Percentiles rank a stretch among this genome's conserved stretches.
phyloP scores from a whole-genome alignment of 768 basidiomycete species.

The Brasilioporus rufonigricans region DNA sequence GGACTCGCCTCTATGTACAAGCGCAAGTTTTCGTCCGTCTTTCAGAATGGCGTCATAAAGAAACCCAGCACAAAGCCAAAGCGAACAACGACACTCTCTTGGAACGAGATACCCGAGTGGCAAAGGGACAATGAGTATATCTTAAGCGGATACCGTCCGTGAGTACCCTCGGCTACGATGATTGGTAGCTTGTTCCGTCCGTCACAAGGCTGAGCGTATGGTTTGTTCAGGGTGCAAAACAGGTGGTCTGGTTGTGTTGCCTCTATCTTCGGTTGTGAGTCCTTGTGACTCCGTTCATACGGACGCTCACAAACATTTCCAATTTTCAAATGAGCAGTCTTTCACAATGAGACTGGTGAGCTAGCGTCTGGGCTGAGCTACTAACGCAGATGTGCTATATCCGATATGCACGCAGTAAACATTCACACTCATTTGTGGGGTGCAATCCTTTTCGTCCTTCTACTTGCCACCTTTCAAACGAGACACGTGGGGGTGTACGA shows the following conservation, averaged over 20 bases:
- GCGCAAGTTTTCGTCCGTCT: constrained; percentile 6
- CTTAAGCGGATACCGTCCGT: constrained; percentile 68
- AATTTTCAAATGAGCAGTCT: constrained; percentile 41
- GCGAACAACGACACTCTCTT: constrained; percentile 37
- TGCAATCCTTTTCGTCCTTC: constrained; percentile 55
- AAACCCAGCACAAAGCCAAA: background rate
- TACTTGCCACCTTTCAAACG: constrained; percentile 53
- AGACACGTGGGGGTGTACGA: constrained; percentile 51
- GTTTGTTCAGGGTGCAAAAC: constrained; percentile 48
- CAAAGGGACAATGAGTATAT: constrained; percentile 76
- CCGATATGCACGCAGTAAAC: constrained; percentile 55
- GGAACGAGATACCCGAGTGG: constrained; percentile 65
- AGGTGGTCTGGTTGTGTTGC: constrained; percentile 59
- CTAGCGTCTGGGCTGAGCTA: background rate
- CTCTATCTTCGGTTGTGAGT: constrained; percentile 69
- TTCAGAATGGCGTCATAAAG: constrained; percentile 6
- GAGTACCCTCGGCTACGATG: constrained; percentile 14
- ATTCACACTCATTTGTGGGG: constrained; percentile 82
- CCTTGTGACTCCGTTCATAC: constrained; percentile 11
- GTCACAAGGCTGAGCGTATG: background rate
- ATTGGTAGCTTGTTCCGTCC: constrained; percentile 6
- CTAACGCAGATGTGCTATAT: constrained; percentile 5
- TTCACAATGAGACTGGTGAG: constrained; percentile 77
- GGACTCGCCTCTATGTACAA: constrained; percentile 13
- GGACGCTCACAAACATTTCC: constrained; percentile 16